Base-by-base conservation (phyloP, 2,329 filamentous ascomycete genomes). In the Sporothrix variecibatus region DNA sequence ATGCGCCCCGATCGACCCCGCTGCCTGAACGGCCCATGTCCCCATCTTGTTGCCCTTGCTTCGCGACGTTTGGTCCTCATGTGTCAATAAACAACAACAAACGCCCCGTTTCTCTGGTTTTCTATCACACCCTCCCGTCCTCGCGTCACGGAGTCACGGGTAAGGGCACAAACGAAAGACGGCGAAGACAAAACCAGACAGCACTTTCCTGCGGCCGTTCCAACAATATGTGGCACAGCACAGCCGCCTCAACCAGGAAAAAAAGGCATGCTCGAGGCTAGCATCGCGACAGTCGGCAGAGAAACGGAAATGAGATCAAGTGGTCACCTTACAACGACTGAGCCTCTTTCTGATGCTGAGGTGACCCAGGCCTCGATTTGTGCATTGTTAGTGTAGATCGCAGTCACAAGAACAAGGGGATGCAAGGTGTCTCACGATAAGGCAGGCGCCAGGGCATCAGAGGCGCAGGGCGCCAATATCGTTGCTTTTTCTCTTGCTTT, bases 401-500 rank as follows among this genome's bases (percentile, higher is more conserved):
- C 56, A 15, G 34, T 17, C 3, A 49, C 15, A 12, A 43, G 12
- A 17, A 46, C 17, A 20, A 23, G 58, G 58, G 11, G 58, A 64
- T 40, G 58, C 58, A 64, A 64, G 58, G 8, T 64, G 58, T 40
- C 58, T 64, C 58, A 64, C 58, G 58, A 64, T 64, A 64, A 64
- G 58, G 58, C 34, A 40, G 34, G 31, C 31, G 58, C 58, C 31
- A 40, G 17, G 43, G 31, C 58, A 38, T 40, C 43, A 2, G n/a
- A 40, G 56, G 56, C 56, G 34, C 58, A 64, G 31, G 53, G 53
- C 53, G 53, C 53, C 53, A 5, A 58, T 26, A 8, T 56, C 51
- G 12, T 49, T 43, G 12, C 40, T 11, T 43, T 43, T 43, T 58
- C 23, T 58, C 53, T 58, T 20, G n/a, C 51, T 26, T 26, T 20